Evolutionary conservation across 148 eudicot species (phyloP).

Genomic region (Rhododendron griersonianum): DNA sequence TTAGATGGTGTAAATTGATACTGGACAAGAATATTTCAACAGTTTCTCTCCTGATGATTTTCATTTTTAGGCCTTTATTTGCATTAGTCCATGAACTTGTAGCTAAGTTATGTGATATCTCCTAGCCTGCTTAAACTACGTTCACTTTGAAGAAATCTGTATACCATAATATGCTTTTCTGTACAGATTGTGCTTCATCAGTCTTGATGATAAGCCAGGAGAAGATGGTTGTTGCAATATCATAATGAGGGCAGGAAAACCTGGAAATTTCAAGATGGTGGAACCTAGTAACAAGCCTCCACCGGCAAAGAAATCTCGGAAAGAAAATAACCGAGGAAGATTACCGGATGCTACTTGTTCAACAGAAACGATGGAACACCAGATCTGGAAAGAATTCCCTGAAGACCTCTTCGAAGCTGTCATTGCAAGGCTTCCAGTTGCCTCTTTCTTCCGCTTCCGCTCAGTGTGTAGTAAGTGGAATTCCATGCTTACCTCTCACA

Average conservation of each 20-base stretch:
- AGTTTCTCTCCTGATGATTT: neutral
- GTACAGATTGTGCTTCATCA: conserved; percentile 57
- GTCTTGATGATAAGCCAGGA: conserved; percentile 43
- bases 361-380: conserved; percentile 45
- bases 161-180: conserved; percentile 7
- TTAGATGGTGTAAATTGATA: neutral
- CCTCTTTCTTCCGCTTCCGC: conserved; percentile 78
- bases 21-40: neutral
- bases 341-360: conserved; percentile 19
- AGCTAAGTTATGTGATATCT: neutral
- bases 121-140: neutral
- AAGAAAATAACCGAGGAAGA: conserved; percentile 45
- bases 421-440: conserved; percentile 78
- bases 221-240: conserved; percentile 44
- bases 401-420: conserved; percentile 88
- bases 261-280: conserved; percentile 47
- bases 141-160: conserved; percentile 3
- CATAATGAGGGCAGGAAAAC: conserved; percentile 43
- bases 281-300: conserved; percentile 59
- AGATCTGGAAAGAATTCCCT: conserved; percentile 90
- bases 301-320: conserved; percentile 58
- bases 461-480: conserved; percentile 84
- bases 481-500: conserved; percentile 50
- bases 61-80: neutral
- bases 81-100: neutral